Conservation (phyloP, 306 rosid species). For the Fragaria nilgerrensis region DNA sequence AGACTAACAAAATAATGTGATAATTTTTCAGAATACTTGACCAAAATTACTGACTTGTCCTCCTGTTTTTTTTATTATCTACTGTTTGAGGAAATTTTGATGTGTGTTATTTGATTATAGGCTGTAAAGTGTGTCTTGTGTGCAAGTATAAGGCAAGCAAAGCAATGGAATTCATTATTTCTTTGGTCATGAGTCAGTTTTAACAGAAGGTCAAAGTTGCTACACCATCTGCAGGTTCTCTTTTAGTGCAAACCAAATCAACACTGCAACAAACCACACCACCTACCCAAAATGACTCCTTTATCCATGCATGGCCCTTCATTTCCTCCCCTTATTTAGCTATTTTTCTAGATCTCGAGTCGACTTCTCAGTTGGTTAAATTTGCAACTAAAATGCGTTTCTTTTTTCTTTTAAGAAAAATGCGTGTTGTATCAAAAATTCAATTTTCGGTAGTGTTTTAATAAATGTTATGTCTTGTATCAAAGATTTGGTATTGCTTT, state of each 20-base stretch:
- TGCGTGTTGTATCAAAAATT: not conserved
- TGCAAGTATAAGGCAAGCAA: not conserved
- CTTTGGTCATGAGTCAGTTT: not conserved
- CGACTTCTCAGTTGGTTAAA: not conserved
- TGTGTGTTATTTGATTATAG: not conserved
- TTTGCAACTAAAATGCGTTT: too few relatives aligned
- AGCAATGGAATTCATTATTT: not conserved
- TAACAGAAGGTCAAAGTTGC: not conserved
- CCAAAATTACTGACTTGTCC: not conserved
- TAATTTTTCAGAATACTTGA: too few relatives aligned
- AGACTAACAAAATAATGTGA: too few relatives aligned
- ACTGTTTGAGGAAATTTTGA: too few relatives aligned
- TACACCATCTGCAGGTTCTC: not conserved
- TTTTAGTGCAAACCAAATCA: not conserved
- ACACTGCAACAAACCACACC: conserved; percentile 1
- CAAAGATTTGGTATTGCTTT: too few relatives aligned
- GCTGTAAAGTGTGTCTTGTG: not conserved
- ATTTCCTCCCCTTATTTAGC: not conserved
- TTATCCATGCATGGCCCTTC: not conserved
- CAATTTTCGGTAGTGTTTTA: too few relatives aligned
- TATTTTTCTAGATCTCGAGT: not conserved
- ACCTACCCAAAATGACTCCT: not conserved
- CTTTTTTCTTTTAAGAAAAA: not conserved
- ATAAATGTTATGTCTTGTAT: too few relatives aligned
- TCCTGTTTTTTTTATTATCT: not conserved